Evolutionary conservation across 148 eudicot species (phyloP), one percentile per base, ranked within the genome.

Genomic region (Rhododendron kiyosumense): DNA sequence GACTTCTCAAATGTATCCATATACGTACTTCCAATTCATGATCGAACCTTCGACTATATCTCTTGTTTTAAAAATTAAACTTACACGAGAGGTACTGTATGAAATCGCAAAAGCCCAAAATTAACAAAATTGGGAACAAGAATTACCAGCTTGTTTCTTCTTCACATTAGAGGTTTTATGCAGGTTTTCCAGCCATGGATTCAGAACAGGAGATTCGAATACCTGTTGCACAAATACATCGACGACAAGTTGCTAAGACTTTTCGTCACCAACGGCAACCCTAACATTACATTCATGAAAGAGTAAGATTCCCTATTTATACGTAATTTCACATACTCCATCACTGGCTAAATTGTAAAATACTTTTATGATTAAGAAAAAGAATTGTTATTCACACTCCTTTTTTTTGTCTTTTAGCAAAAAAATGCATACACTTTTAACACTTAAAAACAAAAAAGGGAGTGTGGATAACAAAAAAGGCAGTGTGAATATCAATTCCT

Each of bases 161-260:
- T 57, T 57, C 20, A 59, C 24, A 38, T 38, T 7, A 10, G 13
- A 61, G 38, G 67, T 82, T 38, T n/a, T 65, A 13, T 78, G 85
- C 87, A 90, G 91, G 57, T 86, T 30, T 90, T 90, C 85, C 87
- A 88, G 84, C 91, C 91, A 67, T 90, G 89, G 91, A 82, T 90
- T 81, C 88, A 88, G 52, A 81, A 84, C 69, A 77, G 91, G 38
- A 88, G 89, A 86, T 88, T 90, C 34, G 88, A 90, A 65, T 88
- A 86, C 86, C 36, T 90, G 87, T 81, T 80, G 81, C 84, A 78
- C 45, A 90, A 90, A 63, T 86, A 75, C 82, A 84, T 87, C 43
- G 76, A 86, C 57, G 87, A 90, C 85, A 90, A 86, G 87, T 78
- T 90, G n/a, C 76, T 86, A 14, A 52, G 5, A 36, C 87, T 90